phyloP scores from a whole-genome alignment of 2,329 filamentous ascomycete species.

The Moelleriella libera region DNA sequence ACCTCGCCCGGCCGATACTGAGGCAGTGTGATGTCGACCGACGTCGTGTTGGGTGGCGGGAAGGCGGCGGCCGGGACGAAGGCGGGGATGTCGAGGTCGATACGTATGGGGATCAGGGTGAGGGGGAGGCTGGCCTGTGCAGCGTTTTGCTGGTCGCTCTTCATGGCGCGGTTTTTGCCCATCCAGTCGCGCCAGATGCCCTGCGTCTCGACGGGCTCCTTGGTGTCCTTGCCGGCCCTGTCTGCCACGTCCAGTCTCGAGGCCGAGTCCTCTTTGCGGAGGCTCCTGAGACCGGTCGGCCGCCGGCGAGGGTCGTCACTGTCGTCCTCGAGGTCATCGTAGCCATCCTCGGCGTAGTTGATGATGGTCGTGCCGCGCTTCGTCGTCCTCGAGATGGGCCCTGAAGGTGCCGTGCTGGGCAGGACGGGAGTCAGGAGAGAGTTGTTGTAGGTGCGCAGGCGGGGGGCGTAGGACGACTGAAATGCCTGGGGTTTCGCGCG shows the following conservation, averaged over 20 bases:
- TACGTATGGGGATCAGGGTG: conserved; percentile 87
- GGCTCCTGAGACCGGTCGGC: conserved; percentile 70
- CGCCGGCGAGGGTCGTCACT: conserved; percentile 64
- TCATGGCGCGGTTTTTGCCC: conserved; percentile 49
- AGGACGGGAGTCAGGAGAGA: conserved; percentile 77
- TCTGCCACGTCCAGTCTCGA: conserved; percentile 51
- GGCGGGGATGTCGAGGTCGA: conserved; percentile 81
- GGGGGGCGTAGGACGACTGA: conserved; percentile 81
- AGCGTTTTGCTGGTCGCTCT: conserved; percentile 45
- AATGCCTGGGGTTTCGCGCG: conserved; percentile 62
- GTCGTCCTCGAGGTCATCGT: conserved; percentile 63
- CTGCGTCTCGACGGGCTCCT: conserved; percentile 67
- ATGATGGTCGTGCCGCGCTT: conserved; percentile 94
- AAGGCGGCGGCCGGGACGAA: conserved; percentile 55
- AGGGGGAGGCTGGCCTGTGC: conserved; percentile 66
- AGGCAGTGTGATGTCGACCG: conserved; percentile 57
- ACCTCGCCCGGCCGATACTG: conserved; percentile 69
- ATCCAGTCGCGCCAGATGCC: conserved; percentile 96
- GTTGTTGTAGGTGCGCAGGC: conserved; percentile 82
- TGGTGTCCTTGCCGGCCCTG: conserved; percentile 72
- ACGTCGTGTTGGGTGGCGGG: conserved; percentile 45
- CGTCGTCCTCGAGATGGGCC: conserved; percentile 66
- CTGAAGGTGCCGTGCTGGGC: conserved; percentile 46
- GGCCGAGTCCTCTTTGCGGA: conserved; percentile 60
- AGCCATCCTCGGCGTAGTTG: conserved; percentile 96